phyloP scores from a whole-genome alignment of 495 filamentous ascomycete species.

The Penicillium maclennaniae region DNA sequence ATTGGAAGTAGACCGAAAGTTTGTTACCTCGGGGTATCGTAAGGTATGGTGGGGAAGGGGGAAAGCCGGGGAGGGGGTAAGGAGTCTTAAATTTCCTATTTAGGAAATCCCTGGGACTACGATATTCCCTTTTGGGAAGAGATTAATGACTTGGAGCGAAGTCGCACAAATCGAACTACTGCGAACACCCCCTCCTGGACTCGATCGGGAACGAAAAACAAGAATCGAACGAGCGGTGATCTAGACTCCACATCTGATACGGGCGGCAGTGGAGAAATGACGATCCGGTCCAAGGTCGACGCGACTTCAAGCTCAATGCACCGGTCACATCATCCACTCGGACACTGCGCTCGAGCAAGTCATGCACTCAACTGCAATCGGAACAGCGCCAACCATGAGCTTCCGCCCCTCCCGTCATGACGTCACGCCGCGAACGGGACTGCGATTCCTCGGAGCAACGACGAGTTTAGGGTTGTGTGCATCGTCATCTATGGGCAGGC shows the following conservation, averaged over 20 bases:
- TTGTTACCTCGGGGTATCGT: neutral
- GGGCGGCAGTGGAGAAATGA: neutral
- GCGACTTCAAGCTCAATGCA: neutral
- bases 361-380: conserved; percentile 19
- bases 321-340: neutral
- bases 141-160: neutral
- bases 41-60: neutral
- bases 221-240: neutral
- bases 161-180: neutral
- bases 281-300: neutral
- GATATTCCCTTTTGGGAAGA: neutral
- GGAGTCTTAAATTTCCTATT: too few relatives aligned
- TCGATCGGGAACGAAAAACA: neutral
- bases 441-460: conserved; percentile 15
- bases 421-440: conserved; percentile 22
- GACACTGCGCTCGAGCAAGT: neutral
- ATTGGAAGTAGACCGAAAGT: neutral
- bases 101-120: neutral
- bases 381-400: conserved; percentile 11
- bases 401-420: conserved; percentile 27
- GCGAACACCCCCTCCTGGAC: too few relatives aligned
- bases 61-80: too few relatives aligned
- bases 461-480: conserved; percentile 16
- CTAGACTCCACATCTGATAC: conserved; percentile 1
- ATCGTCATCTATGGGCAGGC: conserved; percentile 28